Percentiles rank a stretch among this genome's conserved stretches.
Conservation (phyloP, 805 yeast genomes). For the Monosporozyma unispora region DNA sequence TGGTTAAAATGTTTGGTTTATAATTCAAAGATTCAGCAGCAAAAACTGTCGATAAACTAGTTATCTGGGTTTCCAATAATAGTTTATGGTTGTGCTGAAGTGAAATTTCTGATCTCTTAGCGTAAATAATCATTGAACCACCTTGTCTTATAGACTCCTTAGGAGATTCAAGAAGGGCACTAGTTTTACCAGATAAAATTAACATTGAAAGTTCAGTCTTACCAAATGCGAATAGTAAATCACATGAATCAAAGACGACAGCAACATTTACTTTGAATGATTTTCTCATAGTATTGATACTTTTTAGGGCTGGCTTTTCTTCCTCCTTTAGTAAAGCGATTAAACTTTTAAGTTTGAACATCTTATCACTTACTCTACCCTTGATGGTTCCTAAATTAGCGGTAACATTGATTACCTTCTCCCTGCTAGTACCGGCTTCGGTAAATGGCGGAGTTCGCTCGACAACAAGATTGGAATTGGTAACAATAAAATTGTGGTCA, state of each 20-base stretch:
- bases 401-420: constrained; percentile 15
- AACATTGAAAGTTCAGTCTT: constrained; percentile 11
- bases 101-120: constrained; percentile 16
- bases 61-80: constrained; percentile 16
- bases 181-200: constrained; percentile 13
- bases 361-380: constrained; percentile 19
- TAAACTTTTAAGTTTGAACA: constrained; percentile 11
- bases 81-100: constrained; percentile 12
- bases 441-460: constrained; percentile 13
- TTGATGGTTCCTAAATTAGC: constrained; percentile 19
- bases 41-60: constrained; percentile 12
- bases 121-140: constrained; percentile 16
- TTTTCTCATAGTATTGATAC: constrained; percentile 1
- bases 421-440: constrained; percentile 8
- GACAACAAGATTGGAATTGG: constrained; percentile 13
- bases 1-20: constrained; percentile 12
- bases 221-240: constrained; percentile 13
- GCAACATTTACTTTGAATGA: constrained; percentile 15
- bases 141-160: constrained; percentile 18
- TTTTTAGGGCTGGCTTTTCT: constrained; percentile 1
- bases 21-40: constrained; percentile 14
- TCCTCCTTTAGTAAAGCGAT: constrained; percentile 3
- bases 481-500: constrained; percentile 19
- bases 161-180: constrained; percentile 8
- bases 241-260: constrained; percentile 16